A percentile compares a stretch with the other conserved stretches of the same genome.
These are phyloP conservation scores for Trichomonas tenax DNA, from an alignment of 208 protist genomes.

Conservation along the genomic window DNA sequence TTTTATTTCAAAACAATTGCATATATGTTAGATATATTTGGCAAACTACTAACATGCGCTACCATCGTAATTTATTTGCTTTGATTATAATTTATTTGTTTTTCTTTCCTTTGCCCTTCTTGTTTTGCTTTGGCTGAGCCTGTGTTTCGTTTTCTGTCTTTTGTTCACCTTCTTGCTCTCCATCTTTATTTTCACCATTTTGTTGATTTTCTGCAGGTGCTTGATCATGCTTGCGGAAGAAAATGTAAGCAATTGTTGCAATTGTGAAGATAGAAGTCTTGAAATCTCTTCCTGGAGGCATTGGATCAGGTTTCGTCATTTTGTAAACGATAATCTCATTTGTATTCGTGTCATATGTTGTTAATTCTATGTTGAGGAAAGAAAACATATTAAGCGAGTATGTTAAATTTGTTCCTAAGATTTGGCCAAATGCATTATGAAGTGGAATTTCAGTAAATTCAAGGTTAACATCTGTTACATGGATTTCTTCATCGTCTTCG, in stretches of 20 bases:
- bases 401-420: not conserved
- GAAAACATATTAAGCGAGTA: not conserved
- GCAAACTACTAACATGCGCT: too few relatives aligned
- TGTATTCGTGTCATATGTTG: not conserved
- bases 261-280: not conserved
- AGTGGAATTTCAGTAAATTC: not conserved
- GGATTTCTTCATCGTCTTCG: not conserved
- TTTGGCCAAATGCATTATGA: not conserved
- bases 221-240: not conserved
- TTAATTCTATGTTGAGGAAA: not conserved
- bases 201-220: not conserved
- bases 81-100: not conserved
- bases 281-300: not conserved
- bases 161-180: too few relatives aligned
- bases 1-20: too few relatives aligned
- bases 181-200: not conserved
- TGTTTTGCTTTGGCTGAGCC: not conserved
- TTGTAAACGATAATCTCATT: not conserved
- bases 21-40: too few relatives aligned
- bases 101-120: not conserved
- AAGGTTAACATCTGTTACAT: not conserved
- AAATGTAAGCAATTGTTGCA: not conserved
- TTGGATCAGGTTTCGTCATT: not conserved
- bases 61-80: too few relatives aligned
- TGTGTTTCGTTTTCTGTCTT: not conserved